Evolutionary conservation across 1,139 yeast genomes (phyloP).

Genomic region (Casaregolazyma suthepensis): DNA sequence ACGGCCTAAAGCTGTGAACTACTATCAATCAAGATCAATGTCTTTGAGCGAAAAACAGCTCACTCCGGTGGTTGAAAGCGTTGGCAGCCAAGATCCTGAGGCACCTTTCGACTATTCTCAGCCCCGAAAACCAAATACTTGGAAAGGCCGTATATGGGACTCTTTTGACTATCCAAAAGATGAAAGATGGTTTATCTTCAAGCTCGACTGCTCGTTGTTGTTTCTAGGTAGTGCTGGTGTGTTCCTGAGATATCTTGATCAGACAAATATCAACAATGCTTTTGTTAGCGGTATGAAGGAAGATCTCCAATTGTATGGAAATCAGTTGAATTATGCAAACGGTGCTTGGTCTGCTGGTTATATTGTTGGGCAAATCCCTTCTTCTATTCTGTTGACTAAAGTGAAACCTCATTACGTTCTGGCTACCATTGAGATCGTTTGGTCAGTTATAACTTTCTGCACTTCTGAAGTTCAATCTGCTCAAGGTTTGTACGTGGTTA

Average conservation of each 20-base stretch:
- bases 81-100: neutral
- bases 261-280: conserved; percentile 51
- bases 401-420: conserved; percentile 51
- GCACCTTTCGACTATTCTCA: conserved; percentile 1
- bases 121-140: conserved; percentile 4
- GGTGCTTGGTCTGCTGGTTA: conserved; percentile 54
- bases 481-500: conserved; percentile 47
- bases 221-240: conserved; percentile 59
- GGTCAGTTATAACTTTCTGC: conserved; percentile 62
- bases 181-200: conserved; percentile 48
- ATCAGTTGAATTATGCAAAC: conserved; percentile 57
- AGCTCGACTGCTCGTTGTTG: conserved; percentile 57
- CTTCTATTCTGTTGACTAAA: conserved; percentile 34
- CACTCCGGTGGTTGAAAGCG: neutral
- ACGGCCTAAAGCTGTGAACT: too few species aligned
- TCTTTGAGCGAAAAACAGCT: neutral
- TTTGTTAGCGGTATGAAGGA: conserved; percentile 61
- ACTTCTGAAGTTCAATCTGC: conserved; percentile 44
- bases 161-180: conserved; percentile 6
- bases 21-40: neutral
- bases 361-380: conserved; percentile 49
- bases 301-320: conserved; percentile 54
- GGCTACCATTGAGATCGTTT: conserved; percentile 54
- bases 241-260: conserved; percentile 47
- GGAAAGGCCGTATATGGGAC: conserved; percentile 7